These are phyloP conservation scores for Acanthamoeba castellanii DNA, from an alignment of 208 protist species.

Conservation along the genomic window DNA sequence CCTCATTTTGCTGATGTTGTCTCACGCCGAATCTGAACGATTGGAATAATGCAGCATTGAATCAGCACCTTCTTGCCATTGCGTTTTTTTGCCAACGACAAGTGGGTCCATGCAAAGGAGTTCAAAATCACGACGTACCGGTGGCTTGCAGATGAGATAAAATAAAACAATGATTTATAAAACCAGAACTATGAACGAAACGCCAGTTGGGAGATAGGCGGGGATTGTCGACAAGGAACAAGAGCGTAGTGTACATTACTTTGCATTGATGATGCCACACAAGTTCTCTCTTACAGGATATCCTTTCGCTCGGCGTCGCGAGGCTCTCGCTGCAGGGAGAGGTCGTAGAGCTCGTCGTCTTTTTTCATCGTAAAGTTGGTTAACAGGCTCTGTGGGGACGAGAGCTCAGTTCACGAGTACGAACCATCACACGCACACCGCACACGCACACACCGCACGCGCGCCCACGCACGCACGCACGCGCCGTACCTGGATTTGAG, in stretches of 20 bases:
- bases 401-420: not conserved
- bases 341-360: conserved; percentile 55
- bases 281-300: not conserved
- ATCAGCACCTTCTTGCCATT: too few relatives aligned
- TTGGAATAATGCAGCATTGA: not conserved
- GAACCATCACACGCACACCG: not conserved
- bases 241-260: too few relatives aligned
- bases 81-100: too few relatives aligned
- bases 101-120: too few relatives aligned
- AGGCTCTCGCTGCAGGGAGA: conserved; percentile 26
- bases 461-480: not conserved
- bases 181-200: too few relatives aligned
- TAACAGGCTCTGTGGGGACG: not conserved
- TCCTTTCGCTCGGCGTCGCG: conserved; percentile 62
- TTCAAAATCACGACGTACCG: not conserved
- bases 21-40: not conserved
- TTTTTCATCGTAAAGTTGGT: not conserved
- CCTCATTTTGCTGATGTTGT: not conserved
- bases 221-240: not conserved
- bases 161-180: not conserved
- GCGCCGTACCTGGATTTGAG: conserved; percentile 30
- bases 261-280: not conserved
- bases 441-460: not conserved
- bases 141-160: not conserved
- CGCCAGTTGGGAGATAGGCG: not conserved